A percentile compares a stretch with the other conserved stretches of the same genome.
Evolutionary conservation across 176 grass and related monocot species (phyloP).

Genomic region (Rhipidocladum racemiflorum): DNA sequence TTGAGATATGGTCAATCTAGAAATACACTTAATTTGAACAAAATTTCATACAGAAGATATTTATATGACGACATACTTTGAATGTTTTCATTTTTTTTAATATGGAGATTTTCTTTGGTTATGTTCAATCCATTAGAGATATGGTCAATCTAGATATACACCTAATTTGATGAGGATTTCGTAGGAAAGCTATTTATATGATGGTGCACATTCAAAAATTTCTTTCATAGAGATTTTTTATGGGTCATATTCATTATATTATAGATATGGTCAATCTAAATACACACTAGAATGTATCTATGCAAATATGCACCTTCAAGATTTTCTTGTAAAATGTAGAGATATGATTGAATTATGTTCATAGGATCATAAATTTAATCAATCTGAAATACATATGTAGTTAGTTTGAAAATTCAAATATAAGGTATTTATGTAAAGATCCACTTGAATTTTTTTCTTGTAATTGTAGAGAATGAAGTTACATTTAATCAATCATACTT

Average conservation of each 20-base stretch:
- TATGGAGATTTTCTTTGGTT: not conserved
- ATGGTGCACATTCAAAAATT: not conserved
- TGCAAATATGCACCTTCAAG: not conserved
- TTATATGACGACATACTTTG: not conserved
- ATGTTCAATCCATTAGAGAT: not conserved
- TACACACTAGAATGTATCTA: not conserved
- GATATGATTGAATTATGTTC: not conserved
- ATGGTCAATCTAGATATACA: not conserved
- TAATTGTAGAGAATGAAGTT: not conserved
- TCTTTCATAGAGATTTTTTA: not conserved
- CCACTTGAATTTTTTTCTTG: not conserved
- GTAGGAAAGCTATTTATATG: not conserved
- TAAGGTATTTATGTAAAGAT: not conserved
- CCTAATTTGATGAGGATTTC: not conserved
- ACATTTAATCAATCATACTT: not conserved
- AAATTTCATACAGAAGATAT: not conserved
- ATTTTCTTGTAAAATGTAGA: not conserved
- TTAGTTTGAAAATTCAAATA: not conserved
- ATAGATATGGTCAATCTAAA: not conserved
- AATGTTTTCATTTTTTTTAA: not conserved
- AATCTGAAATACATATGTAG: not conserved
- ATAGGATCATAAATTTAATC: not conserved
- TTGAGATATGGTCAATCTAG: too few species aligned
- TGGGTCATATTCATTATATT: not conserved
- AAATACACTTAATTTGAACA: not conserved